phyloP scores from a whole-genome alignment of 257 asterid genomes.

The Nicotiana otophora region DNA sequence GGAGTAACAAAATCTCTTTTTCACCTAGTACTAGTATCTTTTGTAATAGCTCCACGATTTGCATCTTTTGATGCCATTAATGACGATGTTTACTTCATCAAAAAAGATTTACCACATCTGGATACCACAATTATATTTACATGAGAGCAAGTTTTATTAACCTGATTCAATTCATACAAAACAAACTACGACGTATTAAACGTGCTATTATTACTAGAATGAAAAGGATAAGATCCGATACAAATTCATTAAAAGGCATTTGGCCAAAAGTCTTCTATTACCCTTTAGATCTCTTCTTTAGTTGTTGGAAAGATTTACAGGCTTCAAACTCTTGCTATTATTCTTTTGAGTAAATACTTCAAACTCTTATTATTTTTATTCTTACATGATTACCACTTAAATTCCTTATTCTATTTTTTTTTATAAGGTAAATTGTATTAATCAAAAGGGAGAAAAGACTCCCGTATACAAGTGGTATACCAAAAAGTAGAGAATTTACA shows the following conservation, averaged over 20 bases:
- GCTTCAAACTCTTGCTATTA: not conserved
- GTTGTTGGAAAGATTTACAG: not conserved
- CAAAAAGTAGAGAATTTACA: no score
- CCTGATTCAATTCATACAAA: not conserved
- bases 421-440: no score
- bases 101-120: not conserved
- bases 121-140: not conserved
- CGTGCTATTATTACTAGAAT: not conserved
- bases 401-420: not conserved
- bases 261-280: not conserved
- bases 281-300: not conserved
- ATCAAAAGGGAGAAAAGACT: no score
- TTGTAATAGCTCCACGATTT: no score
- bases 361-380: not conserved
- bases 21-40: no score
- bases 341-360: not conserved
- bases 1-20: no score
- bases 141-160: not conserved
- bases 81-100: no score
- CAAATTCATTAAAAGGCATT: not conserved
- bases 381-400: not conserved
- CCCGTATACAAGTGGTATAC: no score
- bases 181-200: not conserved
- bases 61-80: no score
- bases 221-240: not conserved